Evolutionary conservation across 1,284 basidiomycete genomes (phyloP).

Genomic region (Ganoderma resinaceum): DNA sequence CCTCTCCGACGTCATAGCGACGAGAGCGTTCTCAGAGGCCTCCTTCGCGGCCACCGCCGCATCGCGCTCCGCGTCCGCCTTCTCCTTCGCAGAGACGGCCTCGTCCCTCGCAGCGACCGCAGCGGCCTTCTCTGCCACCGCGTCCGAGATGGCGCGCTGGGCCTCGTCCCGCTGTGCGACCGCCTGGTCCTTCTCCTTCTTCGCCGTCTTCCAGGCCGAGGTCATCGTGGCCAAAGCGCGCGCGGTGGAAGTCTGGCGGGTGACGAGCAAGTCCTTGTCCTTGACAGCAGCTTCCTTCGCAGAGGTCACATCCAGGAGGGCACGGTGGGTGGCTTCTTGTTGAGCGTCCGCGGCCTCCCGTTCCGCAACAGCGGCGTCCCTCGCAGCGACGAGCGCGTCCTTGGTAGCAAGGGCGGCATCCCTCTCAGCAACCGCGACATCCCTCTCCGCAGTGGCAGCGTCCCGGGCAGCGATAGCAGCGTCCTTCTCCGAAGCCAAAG

Average conservation of each 20-base stretch:
- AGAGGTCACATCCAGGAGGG: background rate
- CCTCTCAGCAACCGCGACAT: background rate
- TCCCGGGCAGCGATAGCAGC: background rate
- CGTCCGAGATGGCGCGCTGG: background rate
- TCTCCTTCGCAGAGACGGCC: background rate
- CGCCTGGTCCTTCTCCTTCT: background rate
- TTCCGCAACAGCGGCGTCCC: background rate
- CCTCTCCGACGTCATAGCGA: background rate
- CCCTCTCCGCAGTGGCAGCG: background rate
- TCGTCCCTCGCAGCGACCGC: background rate
- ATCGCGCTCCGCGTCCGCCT: background rate
- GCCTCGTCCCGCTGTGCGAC: background rate
- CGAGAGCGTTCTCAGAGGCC: background rate
- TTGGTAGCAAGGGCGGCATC: background rate
- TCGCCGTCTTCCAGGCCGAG: background rate
- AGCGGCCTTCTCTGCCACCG: background rate
- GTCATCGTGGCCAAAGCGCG: constrained; percentile 1
- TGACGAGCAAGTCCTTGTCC: background rate
- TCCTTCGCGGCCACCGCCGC: background rate
- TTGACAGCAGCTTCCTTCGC: background rate
- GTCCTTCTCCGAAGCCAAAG: background rate
- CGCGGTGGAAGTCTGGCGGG: background rate
- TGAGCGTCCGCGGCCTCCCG: background rate
- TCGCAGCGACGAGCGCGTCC: background rate
- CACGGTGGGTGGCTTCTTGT: background rate